These are phyloP conservation scores for Stagonosporopsis chrysanthemi DNA, from an alignment of 2,329 filamentous ascomycete species.

Conservation along the genomic window DNA sequence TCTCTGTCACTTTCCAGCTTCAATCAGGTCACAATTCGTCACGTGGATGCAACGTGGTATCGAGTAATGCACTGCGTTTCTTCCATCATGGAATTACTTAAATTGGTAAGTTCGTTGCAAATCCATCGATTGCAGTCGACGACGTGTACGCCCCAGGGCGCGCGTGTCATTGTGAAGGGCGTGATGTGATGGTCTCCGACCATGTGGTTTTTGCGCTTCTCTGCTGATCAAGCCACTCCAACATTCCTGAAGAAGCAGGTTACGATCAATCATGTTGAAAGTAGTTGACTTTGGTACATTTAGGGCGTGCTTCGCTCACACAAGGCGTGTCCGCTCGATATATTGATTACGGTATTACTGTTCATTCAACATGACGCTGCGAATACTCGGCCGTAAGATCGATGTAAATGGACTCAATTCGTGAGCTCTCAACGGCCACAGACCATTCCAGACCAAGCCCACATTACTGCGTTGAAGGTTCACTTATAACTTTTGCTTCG, in stretches of 20 bases:
- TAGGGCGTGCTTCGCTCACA: neutral
- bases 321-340: neutral
- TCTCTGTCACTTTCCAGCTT: neutral
- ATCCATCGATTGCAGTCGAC: slow-evolving; percentile 10
- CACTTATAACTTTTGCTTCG: slow-evolving; percentile 38
- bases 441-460: neutral
- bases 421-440: neutral
- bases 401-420: too few species aligned
- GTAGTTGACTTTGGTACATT: neutral
- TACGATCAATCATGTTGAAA: neutral
- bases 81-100: neutral
- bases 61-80: neutral
- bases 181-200: neutral
- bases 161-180: slow-evolving; percentile 14
- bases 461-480: neutral
- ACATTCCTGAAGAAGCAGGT: slow-evolving; percentile 5
- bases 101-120: neutral
- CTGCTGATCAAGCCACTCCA: neutral
- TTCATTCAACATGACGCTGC: neutral
- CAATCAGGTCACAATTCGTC: neutral
- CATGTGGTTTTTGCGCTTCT: neutral
- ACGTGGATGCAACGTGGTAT: neutral
- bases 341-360: neutral
- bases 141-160: slow-evolving; percentile 8
- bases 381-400: too few species aligned